Evolutionary conservation across 352 stramenopile species (phyloP), one percentile per base, ranked within the genome.

Genomic region (Pythium apleroticum): DNA sequence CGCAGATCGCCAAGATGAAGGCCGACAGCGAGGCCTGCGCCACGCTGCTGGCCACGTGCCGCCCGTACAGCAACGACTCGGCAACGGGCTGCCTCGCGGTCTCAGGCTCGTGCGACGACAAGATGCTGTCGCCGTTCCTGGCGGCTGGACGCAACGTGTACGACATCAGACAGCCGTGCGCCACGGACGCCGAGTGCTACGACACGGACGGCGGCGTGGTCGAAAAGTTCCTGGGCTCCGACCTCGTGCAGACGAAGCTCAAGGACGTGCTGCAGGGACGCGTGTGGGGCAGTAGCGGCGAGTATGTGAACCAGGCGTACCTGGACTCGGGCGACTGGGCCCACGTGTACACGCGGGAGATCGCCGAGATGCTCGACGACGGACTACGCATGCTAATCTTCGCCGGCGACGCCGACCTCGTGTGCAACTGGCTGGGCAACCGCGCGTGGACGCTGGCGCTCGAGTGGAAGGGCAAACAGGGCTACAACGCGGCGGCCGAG

Each of bases 381-480:
- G 60, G 49, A 8, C 25, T 79, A 10, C 73, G 55, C 39, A 43
- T 59, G 30, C 28, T 59, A 6, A 59, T 59, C 53, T 59, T 46
- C 20, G 53, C 53, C 3, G 53, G 53, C 12, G 53, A 59, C 20
- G 53, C 87, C 20, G 95, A 98, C 68, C 96, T 98, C 60, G 93
- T 98, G 56, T 98, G 91, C 77, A 99, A 99, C 68, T 99, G 97
- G 80, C 66, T 98, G 31, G 96, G 96, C 22, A 98, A 98, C 68
- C 60, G 95, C 50, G 95, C 93, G 1, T 98, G 94, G 95, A 98
- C 91, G 0, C 64, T 84, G 1, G 86, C 72, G 19, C 75, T 99
- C 43, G 76, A 98, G 12, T 99, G 96, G 97, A 69, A 72, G n/a
- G 86, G 93, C 57, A 82, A 85, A 53, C 69, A 79, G 9, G 83